Base-by-base conservation (phyloP, 768 basidiomycete genomes). In the Hygrophorus pudorinus region DNA sequence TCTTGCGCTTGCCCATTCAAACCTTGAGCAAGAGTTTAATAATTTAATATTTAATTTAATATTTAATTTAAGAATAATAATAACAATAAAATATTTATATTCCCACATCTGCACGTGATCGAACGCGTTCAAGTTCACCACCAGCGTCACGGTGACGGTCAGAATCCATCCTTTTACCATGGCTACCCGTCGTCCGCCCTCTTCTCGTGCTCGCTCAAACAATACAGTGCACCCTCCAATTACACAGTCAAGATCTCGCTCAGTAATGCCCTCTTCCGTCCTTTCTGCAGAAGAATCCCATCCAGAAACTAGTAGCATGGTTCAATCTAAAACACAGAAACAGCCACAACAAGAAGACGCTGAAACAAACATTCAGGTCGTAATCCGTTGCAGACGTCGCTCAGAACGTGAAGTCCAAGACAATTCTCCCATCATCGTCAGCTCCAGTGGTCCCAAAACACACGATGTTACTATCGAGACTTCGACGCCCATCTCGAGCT, bases 361-460 rank as follows among this genome's bases (percentile, higher is more conserved):
- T 3, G 90, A 86, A 58, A 79, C 79, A 6, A 89, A 96, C 56
- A 98, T 99, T 10, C 85, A 90, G 60, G 94, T 99, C 13, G 88
- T 91, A 8, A 77, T 98, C 37, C 79, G 94, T 13, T 94, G 87
- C 59, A 73, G 94, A 57, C 78, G 78, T 28, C 81, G 91, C 20
- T 92, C 89, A 1, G 78, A 86, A 44, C 79, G 81, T 46, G 93
- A 97, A 62, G 73, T 92, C 2, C 71, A 81, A 38, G 84, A 89
- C 46, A 83, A 81, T 47, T 91, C 92, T 0, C 88, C 92, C 13
- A 85, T 84, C 46, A 91, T 96, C 55, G 81, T 90, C 47, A 75
- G 74, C 37, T 85, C 87, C 1, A 68, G 72, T 21, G 89, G 89
- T 31, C 74, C 90, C 16, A 80, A 81, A 51, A 75, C 77, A 46